Evolutionary conservation across 495 filamentous ascomycete genomes (phyloP), one percentile per base, ranked within the genome.

Genomic region (Neurospora tetraspora): DNA sequence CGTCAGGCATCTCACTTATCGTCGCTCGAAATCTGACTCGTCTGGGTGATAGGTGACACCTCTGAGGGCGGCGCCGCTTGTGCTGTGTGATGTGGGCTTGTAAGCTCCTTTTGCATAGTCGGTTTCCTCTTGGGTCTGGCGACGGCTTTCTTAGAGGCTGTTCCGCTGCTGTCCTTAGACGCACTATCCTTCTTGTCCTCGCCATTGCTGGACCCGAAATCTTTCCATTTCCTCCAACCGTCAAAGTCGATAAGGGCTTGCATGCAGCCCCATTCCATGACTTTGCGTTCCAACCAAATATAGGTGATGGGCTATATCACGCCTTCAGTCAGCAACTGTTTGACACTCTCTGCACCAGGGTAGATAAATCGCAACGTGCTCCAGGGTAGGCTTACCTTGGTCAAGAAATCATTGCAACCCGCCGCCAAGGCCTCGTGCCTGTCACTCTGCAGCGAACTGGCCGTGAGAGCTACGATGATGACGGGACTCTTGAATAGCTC

Each of bases 191-290:
- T 65, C 27, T 65, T 65, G 53, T 65, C 53, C 14, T 65, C 53
- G 27, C 53, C 53, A 65, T 65, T 65, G 53, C 27, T 36, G 14
- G 53, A 65, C 53, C 53, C 53, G 27, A 65, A 94, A 74, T 93
- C 91, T 77, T 97, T 97, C 96, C 96, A 99, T 81, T 94, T 93
- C 59, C 94, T 90, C 96, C 96, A 99, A 70, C 96, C 96, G 78
- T 98, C 96, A 76, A 94, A 98, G 85, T 99, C 96, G 81, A 99
- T 99, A 70, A 99, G 84, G 23, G 96, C 96, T 85, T 98, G 96
- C 91, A 99, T 98, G 83, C 96, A 99, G 74, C 96, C 96, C 96
- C 96, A 99, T 88, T 99, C 96, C 80, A 95, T 97, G 47, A 98
- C 94, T 79, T 99, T 99, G 47, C 95, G 89, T 77, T 97, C 92